Conservation (phyloP, 768 basidiomycete species). For the Chalciporus pseudorubinellus region DNA sequence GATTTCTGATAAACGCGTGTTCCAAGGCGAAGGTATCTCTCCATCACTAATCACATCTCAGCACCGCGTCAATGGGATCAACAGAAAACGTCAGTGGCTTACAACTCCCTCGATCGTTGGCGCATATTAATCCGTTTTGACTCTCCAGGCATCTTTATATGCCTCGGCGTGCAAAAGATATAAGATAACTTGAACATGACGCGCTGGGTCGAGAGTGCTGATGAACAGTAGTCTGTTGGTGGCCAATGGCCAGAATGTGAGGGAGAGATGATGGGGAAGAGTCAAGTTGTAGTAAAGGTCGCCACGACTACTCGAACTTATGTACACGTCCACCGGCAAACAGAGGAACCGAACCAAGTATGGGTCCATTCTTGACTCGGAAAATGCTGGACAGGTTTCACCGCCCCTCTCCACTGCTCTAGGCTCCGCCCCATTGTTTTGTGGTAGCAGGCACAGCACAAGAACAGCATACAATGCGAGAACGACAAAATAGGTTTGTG, state of each 20-base stretch:
- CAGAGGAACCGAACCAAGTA: constrained; percentile 10
- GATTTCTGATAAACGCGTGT: constrained; percentile 27
- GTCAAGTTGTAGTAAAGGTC: neutral
- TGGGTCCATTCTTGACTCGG: neutral
- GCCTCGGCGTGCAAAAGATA: constrained; percentile 51
- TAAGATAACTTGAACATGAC: constrained; percentile 47
- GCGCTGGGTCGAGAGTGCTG: no score
- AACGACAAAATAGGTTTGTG: neutral
- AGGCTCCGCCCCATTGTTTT: no score
- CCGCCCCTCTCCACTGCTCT: neutral
- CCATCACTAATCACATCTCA: constrained; percentile 10
- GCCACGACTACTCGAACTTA: neutral
- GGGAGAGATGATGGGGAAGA: neutral
- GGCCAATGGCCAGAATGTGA: neutral
- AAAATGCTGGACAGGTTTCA: neutral
- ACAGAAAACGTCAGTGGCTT: constrained; percentile 1
- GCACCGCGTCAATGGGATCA: neutral
- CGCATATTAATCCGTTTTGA: constrained; percentile 18
- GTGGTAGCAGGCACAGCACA: neutral
- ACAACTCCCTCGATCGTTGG: constrained; percentile 28
- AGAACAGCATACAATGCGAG: constrained; percentile 1
- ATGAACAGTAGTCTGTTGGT: neutral
- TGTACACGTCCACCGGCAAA: constrained; percentile 14
- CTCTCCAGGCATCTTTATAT: constrained; percentile 51
- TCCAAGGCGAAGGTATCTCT: constrained; percentile 32